Base-by-base conservation (phyloP, 768 basidiomycete species). In the Mycena polygramma region DNA sequence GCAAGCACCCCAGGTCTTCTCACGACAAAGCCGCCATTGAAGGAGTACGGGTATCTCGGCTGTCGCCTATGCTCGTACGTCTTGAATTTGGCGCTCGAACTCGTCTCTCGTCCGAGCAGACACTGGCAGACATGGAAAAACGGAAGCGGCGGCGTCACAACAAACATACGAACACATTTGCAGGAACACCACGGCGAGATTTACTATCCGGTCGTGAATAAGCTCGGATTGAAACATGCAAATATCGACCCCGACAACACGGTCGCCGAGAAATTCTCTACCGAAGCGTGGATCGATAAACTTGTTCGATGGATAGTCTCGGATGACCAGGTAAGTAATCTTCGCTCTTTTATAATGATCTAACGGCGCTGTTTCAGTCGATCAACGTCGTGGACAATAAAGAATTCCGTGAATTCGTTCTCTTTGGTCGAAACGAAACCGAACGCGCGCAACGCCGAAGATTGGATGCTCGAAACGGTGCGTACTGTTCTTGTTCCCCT, bases 321-420 rank as follows among this genome's bases (percentile, higher is more conserved):
- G 3, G 76, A 80, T 70, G 78, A 84, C 74, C 80, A 83, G 74
- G 83, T 82, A 75, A 26, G 73, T 73, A 7, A 20, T 22, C 57
- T 26, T 15, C 53, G 39, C 7, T 26, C 10, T 52, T 13, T 11
- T 30, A 26, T 11, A 43, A 15, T 39, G 36, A 54, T 11, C 4
- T 24, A 30, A 5, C 8, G 15, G 24, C 37, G 45, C n/a, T 11
- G 51, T 39, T 54, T 13, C 52, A 84, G 83, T 79, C 83, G 5
- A 65, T 84, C 1, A 78, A 81, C 76, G 75, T 85, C 52, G 75
- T 85, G 13, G 83, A 85, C 22, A 74, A 70, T 46, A 73, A 66
- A 0, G 80, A 81, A 63, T 77, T 85, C 41, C 74, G 80, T 0
- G 76, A 79, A 0, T 75, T 83, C 22, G 66, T 81, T 0, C 63